These are phyloP conservation scores for Kentomonas sorsogonicus DNA, from an alignment of 208 protist species.

Conservation along the genomic window DNA sequence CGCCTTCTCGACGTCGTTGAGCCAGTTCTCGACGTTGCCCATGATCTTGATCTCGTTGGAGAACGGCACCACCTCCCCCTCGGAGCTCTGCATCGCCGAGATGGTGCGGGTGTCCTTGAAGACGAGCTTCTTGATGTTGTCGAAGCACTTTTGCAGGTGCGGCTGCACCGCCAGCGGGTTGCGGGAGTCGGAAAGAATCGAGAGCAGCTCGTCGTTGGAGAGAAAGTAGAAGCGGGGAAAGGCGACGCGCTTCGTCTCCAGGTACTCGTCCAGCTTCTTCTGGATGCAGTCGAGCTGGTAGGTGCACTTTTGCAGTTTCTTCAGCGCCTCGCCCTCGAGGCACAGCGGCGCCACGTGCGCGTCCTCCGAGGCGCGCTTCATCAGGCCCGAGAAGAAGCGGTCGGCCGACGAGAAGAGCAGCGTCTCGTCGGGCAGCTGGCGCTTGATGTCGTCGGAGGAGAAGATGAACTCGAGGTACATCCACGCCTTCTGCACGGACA, in stretches of 20 bases:
- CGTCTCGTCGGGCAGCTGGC: slow-evolving; percentile 86
- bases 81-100: slow-evolving; percentile 79
- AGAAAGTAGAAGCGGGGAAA: slow-evolving; percentile 97
- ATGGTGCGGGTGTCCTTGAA: slow-evolving; percentile 80
- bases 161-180: slow-evolving; percentile 93
- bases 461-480: slow-evolving; percentile 98
- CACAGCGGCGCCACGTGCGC: slow-evolving; percentile 82
- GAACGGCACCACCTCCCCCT: slow-evolving; percentile 89
- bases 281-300: slow-evolving; percentile 90
- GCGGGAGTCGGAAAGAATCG: slow-evolving; percentile 95
- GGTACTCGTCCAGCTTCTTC: slow-evolving; percentile 93
- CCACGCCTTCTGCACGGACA: slow-evolving; percentile 93
- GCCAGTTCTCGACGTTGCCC: slow-evolving; percentile 93
- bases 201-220: slow-evolving; percentile 96
- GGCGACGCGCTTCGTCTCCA: slow-evolving; percentile 92
- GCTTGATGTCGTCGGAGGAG: slow-evolving; percentile 94
- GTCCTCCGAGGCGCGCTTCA: slow-evolving; percentile 62
- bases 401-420: slow-evolving; percentile 86
- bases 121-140: slow-evolving; percentile 88
- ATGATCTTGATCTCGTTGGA: slow-evolving; percentile 67
- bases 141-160: slow-evolving; percentile 95
- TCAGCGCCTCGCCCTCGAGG: slow-evolving; percentile 61
- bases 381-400: slow-evolving; percentile 84
- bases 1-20: slow-evolving; percentile 86
- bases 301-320: slow-evolving; percentile 86